phyloP scores from a whole-genome alignment of 2,329 filamentous ascomycete species.

The Zymoseptoria crescenta region DNA sequence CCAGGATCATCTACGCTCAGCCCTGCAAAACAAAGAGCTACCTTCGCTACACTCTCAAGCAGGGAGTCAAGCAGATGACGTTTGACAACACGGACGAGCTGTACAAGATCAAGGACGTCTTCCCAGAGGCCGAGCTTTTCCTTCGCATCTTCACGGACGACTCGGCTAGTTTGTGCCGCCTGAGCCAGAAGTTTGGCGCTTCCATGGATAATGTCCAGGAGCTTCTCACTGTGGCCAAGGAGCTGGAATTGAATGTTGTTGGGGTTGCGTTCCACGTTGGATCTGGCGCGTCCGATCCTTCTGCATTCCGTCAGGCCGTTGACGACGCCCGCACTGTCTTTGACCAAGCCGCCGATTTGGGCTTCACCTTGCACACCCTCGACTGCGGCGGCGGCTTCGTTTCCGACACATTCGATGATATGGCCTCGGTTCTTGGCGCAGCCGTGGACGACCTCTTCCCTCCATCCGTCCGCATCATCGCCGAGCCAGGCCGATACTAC shows the following conservation, averaged over 20 bases:
- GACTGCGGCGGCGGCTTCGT: constrained; percentile 94
- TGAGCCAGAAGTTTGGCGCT: constrained; percentile 96
- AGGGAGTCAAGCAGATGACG: constrained; percentile 94
- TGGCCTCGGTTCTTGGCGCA: constrained; percentile 70
- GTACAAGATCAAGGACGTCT: constrained; percentile 92
- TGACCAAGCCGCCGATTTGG: constrained; percentile 68
- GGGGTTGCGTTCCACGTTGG: constrained; percentile 98
- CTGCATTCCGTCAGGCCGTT: constrained; percentile 83
- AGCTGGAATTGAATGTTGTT: constrained; percentile 80
- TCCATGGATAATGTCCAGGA: constrained; percentile 71
- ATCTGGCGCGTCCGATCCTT: constrained; percentile 89
- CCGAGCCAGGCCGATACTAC: constrained; percentile 94
- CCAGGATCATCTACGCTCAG: constrained; percentile 96
- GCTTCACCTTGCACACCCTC: constrained; percentile 75
- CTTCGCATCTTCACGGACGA: constrained; percentile 95
- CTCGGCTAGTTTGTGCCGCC: constrained; percentile 82
- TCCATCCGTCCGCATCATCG: constrained; percentile 74
- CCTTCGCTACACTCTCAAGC: constrained; percentile 76
- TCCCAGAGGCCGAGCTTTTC: constrained; percentile 80
- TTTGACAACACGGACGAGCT: constrained; percentile 98
- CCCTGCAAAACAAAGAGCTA: constrained; percentile 99
- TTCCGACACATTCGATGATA: constrained; percentile 82
- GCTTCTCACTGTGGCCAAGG: constrained; percentile 70
- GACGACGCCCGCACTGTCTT: constrained; percentile 84
- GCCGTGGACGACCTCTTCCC: constrained; percentile 88